These are phyloP conservation scores for Puccinia brachypodii DNA, from an alignment of 1,284 basidiomycete genomes.

Conservation along the genomic window DNA sequence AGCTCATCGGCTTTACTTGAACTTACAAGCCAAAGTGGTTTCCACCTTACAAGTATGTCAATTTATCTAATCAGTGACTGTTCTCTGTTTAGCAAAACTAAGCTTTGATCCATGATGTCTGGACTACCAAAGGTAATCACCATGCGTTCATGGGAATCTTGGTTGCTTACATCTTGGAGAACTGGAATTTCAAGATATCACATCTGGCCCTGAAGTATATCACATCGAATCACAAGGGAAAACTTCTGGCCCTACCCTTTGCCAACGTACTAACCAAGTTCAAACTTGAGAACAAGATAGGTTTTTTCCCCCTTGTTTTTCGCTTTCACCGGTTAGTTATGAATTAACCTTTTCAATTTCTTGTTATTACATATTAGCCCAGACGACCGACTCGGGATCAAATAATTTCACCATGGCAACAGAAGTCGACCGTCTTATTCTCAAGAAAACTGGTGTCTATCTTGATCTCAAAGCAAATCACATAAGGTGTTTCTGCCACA, in stretches of 20 bases:
- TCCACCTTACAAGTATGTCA: background rate
- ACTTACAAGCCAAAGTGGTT: background rate
- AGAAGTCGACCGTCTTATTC: background rate
- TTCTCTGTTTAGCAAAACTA: background rate
- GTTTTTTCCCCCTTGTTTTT: background rate
- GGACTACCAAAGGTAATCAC: background rate
- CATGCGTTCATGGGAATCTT: background rate
- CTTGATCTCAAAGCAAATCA: background rate
- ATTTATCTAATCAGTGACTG: background rate
- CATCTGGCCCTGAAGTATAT: background rate
- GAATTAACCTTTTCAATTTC: background rate
- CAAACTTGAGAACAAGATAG: background rate
- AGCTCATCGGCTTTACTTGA: background rate
- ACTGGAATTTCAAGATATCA: background rate
- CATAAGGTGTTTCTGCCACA: constrained; percentile 11
- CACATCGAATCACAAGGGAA: background rate
- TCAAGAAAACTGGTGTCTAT: background rate
- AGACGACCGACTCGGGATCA: background rate
- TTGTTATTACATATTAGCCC: background rate
- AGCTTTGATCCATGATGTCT: background rate
- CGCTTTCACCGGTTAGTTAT: no score
- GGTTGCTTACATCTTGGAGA: background rate
- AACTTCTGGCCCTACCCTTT: background rate
- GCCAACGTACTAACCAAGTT: background rate
- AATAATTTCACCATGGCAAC: background rate